phyloP scores from a whole-genome alignment of 1,284 basidiomycete species.

The Wolfiporia cocos region DNA sequence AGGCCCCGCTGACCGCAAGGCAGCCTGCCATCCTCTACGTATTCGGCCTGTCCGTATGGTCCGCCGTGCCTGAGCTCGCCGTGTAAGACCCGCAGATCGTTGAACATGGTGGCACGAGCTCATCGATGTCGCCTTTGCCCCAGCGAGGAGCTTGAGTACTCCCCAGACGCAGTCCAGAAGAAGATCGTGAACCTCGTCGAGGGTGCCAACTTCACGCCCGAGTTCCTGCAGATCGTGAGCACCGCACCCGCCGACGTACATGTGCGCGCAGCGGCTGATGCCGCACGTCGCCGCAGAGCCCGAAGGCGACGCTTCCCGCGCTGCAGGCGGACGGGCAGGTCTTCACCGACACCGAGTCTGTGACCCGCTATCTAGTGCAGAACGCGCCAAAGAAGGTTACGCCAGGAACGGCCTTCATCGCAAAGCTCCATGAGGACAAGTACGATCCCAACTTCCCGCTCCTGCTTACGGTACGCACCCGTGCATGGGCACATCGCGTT shows the following conservation, averaged over 20 bases:
- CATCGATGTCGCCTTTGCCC: not conserved
- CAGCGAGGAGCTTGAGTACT: constrained; percentile 39
- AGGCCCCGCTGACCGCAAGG: not conserved
- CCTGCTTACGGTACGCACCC: constrained; percentile 37
- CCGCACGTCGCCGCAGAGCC: constrained; percentile 37
- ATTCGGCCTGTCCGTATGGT: constrained; percentile 42
- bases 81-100: constrained; percentile 28
- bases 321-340: constrained; percentile 38
- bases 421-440: constrained; percentile 44
- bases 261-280: not conserved
- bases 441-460: constrained; percentile 56
- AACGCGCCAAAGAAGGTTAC: constrained; percentile 35
- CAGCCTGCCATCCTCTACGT: constrained; percentile 36
- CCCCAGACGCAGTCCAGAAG: constrained; percentile 28
- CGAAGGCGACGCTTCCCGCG: constrained; percentile 49
- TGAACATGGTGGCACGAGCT: not conserved
- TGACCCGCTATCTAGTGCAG: constrained; percentile 41
- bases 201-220: constrained; percentile 59
- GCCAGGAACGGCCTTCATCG: constrained; percentile 33
- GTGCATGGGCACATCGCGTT: constrained; percentile 1
- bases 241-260: not conserved
- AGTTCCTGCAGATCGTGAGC: constrained; percentile 46
- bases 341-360: constrained; percentile 43
- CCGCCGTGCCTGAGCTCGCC: constrained; percentile 42
- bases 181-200: constrained; percentile 38